Base-by-base conservation (phyloP, 306 rosid genomes). In the Cicer bijugum region DNA sequence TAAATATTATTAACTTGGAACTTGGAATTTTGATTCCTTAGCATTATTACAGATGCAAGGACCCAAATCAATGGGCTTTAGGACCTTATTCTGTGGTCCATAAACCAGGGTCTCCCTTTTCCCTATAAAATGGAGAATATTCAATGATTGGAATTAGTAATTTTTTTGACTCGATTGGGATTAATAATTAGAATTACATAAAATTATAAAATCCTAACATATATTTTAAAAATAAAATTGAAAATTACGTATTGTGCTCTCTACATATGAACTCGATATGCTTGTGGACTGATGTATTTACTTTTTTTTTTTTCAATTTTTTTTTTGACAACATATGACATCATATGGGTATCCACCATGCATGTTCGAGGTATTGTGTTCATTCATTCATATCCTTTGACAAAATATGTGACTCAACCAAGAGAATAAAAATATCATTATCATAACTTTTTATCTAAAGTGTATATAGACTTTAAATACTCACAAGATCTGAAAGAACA, bases 341-440 rank as follows among this genome's bases (percentile, higher is more conserved):
- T 56, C 16, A 9, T 55, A 72, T 73, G 65, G 61, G 58, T 50
- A 2, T 59, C 82, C 81, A 73, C 68, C 79, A 67, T 59, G 79
- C 67, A 74, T 28, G 76, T 74, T 80, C 67, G 1, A 50, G 50
- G 69, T 20, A 67, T 68, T 23, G 72, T 6, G 59, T 58, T 74
- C 72, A 80, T 58, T 74, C 72, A 80, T 50, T 50, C 4, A 78
- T 60, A 82, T n/a, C 67, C 42, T 50, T 77, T 72, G 79, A 77
- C 66, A 53, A 71, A 72, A 58, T 17, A 52, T 58, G 37, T 65
- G 14, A 61, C 45, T 65, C 73, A 56, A 45, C 17, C 53, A 23
- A 1, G 17, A 15, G 14, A 60, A 69, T 46, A 72, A 50, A 75
- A 65, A 53, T 56, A 84, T 82, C 88, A 52, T 35, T 12, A 63